Evolutionary conservation across 2,329 filamentous ascomycete species (phyloP).

Genomic region (Triangularia setosa): DNA sequence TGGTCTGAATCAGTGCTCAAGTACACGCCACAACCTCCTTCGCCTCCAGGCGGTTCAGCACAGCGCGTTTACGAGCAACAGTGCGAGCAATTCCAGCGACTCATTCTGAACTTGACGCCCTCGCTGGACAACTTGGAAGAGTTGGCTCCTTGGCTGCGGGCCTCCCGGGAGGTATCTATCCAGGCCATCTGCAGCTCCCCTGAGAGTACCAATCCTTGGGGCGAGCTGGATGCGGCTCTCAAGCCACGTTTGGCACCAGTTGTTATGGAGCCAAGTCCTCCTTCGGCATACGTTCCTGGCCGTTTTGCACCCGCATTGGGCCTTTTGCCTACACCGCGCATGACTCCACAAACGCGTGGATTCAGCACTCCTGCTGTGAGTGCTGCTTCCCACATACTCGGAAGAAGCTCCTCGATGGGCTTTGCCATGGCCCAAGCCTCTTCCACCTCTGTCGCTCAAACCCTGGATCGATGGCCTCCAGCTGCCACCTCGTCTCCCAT

Average conservation of each 20-base stretch:
- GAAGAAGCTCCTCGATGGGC: slow-evolving; percentile 54
- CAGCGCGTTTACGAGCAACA: slow-evolving; percentile 42
- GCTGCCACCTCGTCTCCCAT: slow-evolving; percentile 50
- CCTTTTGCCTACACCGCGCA: slow-evolving; percentile 55
- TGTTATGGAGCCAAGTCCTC: slow-evolving; percentile 48
- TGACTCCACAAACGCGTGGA: slow-evolving; percentile 54
- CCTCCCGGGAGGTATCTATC: slow-evolving; percentile 36
- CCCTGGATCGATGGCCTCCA: slow-evolving; percentile 50
- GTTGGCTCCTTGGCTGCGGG: slow-evolving; percentile 38
- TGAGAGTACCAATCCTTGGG: neutral
- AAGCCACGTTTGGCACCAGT: slow-evolving; percentile 36
- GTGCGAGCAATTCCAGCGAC: slow-evolving; percentile 53
- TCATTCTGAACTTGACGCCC: slow-evolving; percentile 54
- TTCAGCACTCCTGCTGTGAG: slow-evolving; percentile 59
- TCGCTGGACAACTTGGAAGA: slow-evolving; percentile 56
- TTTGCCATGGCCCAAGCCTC: slow-evolving; percentile 56
- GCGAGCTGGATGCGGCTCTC: neutral
- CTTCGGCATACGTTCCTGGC: slow-evolving; percentile 41
- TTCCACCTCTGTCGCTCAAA: slow-evolving; percentile 43
- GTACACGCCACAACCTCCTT: slow-evolving; percentile 66
- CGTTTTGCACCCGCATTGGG: slow-evolving; percentile 51
- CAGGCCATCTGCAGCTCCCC: slow-evolving; percentile 42
- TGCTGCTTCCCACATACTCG: slow-evolving; percentile 47
- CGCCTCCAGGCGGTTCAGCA: slow-evolving; percentile 43
- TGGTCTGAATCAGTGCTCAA: slow-evolving; percentile 93